Evolutionary conservation across 108 stramenopile species (phyloP).

Genomic region (Halocafeteria seosinensis): DNA sequence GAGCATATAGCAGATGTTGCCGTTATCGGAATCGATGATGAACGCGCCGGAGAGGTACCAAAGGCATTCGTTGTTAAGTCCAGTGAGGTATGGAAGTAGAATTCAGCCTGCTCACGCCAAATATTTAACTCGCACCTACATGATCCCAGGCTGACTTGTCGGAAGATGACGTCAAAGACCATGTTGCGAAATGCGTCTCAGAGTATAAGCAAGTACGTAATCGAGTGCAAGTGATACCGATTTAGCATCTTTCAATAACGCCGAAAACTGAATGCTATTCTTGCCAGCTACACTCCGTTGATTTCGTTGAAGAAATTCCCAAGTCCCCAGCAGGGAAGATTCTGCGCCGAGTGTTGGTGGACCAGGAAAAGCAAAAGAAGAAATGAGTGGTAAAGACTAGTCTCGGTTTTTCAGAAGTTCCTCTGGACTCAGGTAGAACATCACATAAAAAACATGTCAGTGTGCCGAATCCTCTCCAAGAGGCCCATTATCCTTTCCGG

Average conservation of each 20-base stretch:
- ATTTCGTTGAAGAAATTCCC: conserved; percentile 60
- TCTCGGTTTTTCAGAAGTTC: too few species aligned
- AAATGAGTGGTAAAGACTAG: too few species aligned
- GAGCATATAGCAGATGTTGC: conserved; percentile 57
- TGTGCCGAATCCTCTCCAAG: too few species aligned
- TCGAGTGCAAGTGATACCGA: too few species aligned
- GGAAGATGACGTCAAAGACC: conserved; percentile 50
- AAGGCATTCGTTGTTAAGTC: conserved; percentile 62
- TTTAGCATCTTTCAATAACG: too few species aligned
- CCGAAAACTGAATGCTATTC: too few species aligned
- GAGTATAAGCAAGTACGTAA: conserved; percentile 69
- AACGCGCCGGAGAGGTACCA: conserved; percentile 57
- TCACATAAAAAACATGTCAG: too few species aligned
- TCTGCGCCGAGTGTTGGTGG: conserved; percentile 47
- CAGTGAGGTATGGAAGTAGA: conserved; percentile 14
- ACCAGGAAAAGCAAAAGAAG: background rate
- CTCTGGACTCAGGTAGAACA: too few species aligned
- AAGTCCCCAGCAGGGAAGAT: conserved; percentile 74
- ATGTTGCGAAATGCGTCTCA: conserved; percentile 59
- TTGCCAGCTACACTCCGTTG: conserved; percentile 54
- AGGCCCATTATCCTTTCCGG: too few species aligned
- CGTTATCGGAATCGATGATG: conserved; percentile 62
- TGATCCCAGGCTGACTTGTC: too few species aligned
- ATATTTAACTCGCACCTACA: too few species aligned
- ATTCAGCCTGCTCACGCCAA: too few species aligned